Percentiles rank a stretch among this genome's conserved stretches.
Conservation (phyloP, 768 basidiomycete species). For the Tricholoma sp. region DNA sequence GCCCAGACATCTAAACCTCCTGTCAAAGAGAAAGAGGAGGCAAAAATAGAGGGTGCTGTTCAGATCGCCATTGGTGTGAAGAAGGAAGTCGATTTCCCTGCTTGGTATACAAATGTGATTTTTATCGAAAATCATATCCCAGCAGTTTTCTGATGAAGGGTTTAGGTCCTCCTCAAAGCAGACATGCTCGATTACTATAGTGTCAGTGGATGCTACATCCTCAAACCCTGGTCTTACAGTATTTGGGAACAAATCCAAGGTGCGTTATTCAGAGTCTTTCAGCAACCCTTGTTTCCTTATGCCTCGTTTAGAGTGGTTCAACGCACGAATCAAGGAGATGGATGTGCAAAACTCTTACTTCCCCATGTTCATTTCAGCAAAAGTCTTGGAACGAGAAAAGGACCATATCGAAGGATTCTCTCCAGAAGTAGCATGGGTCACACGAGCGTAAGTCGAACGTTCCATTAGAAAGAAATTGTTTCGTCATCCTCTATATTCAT, state of each 20-base stretch:
- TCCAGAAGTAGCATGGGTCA: slow-evolving; percentile 99
- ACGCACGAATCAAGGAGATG: slow-evolving; percentile 85
- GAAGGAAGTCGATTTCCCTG: slow-evolving; percentile 92
- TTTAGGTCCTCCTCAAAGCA: slow-evolving; percentile 90
- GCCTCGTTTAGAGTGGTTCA: slow-evolving; percentile 77
- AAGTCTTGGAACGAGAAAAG: slow-evolving; percentile 94
- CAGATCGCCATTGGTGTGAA: slow-evolving; percentile 93
- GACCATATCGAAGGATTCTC: slow-evolving; percentile 99
- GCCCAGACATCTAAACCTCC: slow-evolving; percentile 33
- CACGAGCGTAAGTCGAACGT: slow-evolving; percentile 47
- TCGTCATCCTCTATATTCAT: neutral
- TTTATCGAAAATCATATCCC: neutral
- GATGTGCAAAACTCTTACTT: slow-evolving; percentile 98
- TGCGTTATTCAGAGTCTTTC: slow-evolving; percentile 18
- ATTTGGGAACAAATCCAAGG: slow-evolving; percentile 97
- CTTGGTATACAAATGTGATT: slow-evolving; percentile 89
- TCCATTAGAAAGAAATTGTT: neutral
- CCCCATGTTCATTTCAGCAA: slow-evolving; percentile 95
- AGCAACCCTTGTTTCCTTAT: neutral
- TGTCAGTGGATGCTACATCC: slow-evolving; percentile 97
- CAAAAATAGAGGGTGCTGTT: slow-evolving; percentile 82
- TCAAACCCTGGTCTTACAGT: slow-evolving; percentile 95
- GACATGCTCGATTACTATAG: slow-evolving; percentile 99
- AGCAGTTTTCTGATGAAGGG: slow-evolving; percentile 3
- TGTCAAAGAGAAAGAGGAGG: slow-evolving; percentile 63